Evolutionary conservation across 2,329 filamentous ascomycete species (phyloP).

Genomic region (Cordyceps farinosa): DNA sequence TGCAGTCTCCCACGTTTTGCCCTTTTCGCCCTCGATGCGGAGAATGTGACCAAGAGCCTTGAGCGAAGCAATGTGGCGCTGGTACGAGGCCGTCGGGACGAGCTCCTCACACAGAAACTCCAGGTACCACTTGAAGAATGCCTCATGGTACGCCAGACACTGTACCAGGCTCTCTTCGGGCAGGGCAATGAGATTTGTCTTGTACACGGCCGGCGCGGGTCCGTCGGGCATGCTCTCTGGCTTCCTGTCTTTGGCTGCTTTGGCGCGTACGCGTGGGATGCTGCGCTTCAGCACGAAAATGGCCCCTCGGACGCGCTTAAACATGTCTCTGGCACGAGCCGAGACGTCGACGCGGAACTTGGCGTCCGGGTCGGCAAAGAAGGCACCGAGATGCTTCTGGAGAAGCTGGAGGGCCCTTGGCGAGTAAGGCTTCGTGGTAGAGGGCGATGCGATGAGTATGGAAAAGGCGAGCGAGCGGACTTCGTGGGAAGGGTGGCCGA

Average conservation of each 20-base stretch:
- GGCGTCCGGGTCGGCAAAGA: slow-evolving; percentile 81
- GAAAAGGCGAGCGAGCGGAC: slow-evolving; percentile 79
- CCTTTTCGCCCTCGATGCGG: slow-evolving; percentile 61
- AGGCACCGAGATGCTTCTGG: slow-evolving; percentile 60
- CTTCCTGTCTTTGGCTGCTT: slow-evolving; percentile 32
- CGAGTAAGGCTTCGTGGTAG: slow-evolving; percentile 71
- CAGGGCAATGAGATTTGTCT: slow-evolving; percentile 38
- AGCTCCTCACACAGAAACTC: slow-evolving; percentile 71
- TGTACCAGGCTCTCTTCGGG: slow-evolving; percentile 36
- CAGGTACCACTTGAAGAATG: slow-evolving; percentile 73
- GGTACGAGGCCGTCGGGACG: slow-evolving; percentile 79
- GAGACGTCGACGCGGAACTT: slow-evolving; percentile 81
- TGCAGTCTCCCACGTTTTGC: slow-evolving; percentile 36
- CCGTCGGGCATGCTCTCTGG: slow-evolving; percentile 6
- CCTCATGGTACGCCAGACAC: slow-evolving; percentile 49
- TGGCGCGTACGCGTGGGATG: slow-evolving; percentile 35
- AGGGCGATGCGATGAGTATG: slow-evolving; percentile 71
- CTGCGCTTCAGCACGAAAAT: slow-evolving; percentile 53
- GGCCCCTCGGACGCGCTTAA: slow-evolving; percentile 69
- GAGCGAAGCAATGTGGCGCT: slow-evolving; percentile 78
- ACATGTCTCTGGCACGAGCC: slow-evolving; percentile 69
- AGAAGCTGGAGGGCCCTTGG: slow-evolving; percentile 59
- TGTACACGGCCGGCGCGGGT: slow-evolving; percentile 32
- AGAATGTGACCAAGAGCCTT: slow-evolving; percentile 67
- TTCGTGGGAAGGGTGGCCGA: slow-evolving; percentile 55